Evolutionary conservation across 176 grass and related monocot genomes (phyloP), one percentile per base, ranked within the genome.

Genomic region (Saccharum officinarum): DNA sequence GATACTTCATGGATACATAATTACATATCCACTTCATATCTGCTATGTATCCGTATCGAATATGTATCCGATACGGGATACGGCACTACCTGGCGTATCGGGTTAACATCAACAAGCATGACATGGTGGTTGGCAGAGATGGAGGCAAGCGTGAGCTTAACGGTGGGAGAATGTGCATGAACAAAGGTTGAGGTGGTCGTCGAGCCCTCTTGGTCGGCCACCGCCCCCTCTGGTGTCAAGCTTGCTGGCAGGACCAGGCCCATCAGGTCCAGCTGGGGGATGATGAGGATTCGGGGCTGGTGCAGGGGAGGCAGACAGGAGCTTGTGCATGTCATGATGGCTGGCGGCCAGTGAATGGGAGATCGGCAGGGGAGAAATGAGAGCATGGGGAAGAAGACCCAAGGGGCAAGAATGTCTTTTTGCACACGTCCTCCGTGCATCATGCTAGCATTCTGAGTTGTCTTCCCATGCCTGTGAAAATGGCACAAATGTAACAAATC

Each of bases 211-310:
- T 11, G 3, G 22, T 1, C 36, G 4, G 18, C 79, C 20, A 3
- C 44, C 2, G n/a, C 84, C 25, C 8, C 71, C 52, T 55, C 18
- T 3, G 7, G 20, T n/a, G 20, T 57, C 20, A 55, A 55, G 70
- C 36, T 68, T 85, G 60, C 76, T 67, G 38, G 87, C 68, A 83
- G 84, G 74, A 88, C 85, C 85, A 92, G 57, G 79, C 80, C 77
- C 82, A 75, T 34, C 81, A 74, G 18, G 69, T 54, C 65, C 64
- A 75, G 23, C 59, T 83, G 45, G 66, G 10, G 55, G 66, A 57
- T n/a, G 20, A 59, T 59, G 4, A 49, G 12, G 46, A 49, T 49
- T 49, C 55, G 23, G 55, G 54, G 55, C 8, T 23, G 22, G 55
- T 55, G 17, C 17, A 3, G 17, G 2, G 22, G 22, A 59, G 22